Percentiles rank a stretch among this genome's conserved stretches.
phyloP scores from a whole-genome alignment of 2,329 filamentous ascomycete species.

The Microsporum ferrugineum region DNA sequence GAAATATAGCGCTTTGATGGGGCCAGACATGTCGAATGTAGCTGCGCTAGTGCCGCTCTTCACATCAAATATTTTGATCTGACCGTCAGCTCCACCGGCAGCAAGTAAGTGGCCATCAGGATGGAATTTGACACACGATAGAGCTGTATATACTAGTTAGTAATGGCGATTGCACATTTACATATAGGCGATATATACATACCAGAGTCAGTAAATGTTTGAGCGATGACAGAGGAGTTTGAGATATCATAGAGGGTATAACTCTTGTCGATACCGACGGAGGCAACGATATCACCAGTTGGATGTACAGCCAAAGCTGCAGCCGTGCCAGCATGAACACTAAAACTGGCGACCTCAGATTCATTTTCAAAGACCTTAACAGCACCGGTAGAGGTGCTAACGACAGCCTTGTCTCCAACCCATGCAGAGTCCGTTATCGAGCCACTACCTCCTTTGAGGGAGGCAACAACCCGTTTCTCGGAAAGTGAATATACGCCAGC shows the following conservation, averaged over 20 bases:
- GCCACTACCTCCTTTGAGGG: conserved; percentile 52
- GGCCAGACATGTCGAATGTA: conserved; percentile 53
- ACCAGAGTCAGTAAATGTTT: conserved; percentile 72
- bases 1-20: conserved; percentile 68
- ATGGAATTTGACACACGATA: conserved; percentile 76
- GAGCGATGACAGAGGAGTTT: conserved; percentile 56
- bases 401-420: conserved; percentile 54
- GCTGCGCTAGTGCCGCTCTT: conserved; percentile 67
- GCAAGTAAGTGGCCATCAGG: conserved; percentile 93
- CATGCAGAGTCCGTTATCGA: conserved; percentile 54
- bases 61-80: conserved; percentile 81
- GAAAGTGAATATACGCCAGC: conserved; percentile 69
- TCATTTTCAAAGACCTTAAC: conserved; percentile 72
- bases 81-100: conserved; percentile 64
- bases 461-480: conserved; percentile 61
- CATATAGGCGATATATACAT: conserved; percentile 28
- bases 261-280: conserved; percentile 82
- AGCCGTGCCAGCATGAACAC: conserved; percentile 71
- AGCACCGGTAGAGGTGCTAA: conserved; percentile 62
- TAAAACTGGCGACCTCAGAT: conserved; percentile 55
- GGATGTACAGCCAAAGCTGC: conserved; percentile 73
- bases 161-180: neutral
- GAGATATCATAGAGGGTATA: conserved; percentile 78
- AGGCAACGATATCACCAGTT: conserved; percentile 69
- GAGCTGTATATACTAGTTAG: conserved; percentile 40